Conservation (phyloP, 129 eudicot species). For the Gnaphalium uliginosum region DNA sequence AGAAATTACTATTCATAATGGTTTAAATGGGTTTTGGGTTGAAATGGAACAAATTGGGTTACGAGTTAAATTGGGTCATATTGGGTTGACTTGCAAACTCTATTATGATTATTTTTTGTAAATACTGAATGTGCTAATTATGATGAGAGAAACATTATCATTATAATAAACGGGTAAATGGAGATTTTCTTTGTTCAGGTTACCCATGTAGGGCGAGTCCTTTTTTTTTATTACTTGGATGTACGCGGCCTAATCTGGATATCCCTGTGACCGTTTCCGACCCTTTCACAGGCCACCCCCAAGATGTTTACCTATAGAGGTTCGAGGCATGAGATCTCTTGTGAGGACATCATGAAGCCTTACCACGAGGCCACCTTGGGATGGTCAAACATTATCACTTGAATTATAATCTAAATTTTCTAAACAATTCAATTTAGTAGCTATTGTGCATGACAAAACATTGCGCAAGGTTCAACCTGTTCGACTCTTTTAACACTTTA, state of each 20-base stretch:
- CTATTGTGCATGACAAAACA: not conserved
- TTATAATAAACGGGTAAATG: not conserved
- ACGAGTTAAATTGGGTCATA: not conserved
- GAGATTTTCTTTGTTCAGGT: too few relatives aligned
- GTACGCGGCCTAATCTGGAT: too few relatives aligned
- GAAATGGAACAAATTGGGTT: not conserved
- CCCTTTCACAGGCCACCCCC: too few relatives aligned
- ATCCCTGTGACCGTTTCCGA: too few relatives aligned
- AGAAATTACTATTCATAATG: constrained; percentile 21
- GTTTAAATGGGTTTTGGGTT: not conserved
- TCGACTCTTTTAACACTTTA: not conserved
- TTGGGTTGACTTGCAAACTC: not conserved
- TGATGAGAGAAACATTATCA: not conserved
- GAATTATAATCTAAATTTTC: not conserved
- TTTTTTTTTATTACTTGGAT: too few relatives aligned
- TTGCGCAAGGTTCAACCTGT: not conserved
- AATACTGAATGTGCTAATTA: not conserved
- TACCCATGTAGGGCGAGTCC: too few relatives aligned
- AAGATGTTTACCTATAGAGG: too few relatives aligned
- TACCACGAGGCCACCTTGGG: too few relatives aligned
- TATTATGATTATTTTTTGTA: not conserved
- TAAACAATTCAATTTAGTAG: not conserved
- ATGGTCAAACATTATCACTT: too few relatives aligned
- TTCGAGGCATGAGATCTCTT: too few relatives aligned
- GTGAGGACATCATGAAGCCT: too few relatives aligned